Evolutionary conservation across 495 filamentous ascomycete genomes (phyloP).

Genomic region (Podospora pseudopauciseta): DNA sequence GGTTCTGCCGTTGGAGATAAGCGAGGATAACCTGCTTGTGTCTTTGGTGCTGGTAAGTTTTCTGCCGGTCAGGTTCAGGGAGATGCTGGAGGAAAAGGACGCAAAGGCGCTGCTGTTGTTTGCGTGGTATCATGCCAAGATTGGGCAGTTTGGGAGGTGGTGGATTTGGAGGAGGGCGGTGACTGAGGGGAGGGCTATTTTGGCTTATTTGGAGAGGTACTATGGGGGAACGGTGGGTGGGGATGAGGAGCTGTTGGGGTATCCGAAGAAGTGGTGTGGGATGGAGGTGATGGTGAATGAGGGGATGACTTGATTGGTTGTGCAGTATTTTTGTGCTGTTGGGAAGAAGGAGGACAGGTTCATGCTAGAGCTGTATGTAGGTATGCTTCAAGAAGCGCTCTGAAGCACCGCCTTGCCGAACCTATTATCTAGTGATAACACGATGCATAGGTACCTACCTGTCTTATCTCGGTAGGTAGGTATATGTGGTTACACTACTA

Average conservation of each 20-base stretch:
- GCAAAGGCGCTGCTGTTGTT: conserved; percentile 39
- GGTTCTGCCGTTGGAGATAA: conserved; percentile 29
- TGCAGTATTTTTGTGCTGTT: background rate
- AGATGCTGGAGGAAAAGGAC: conserved; percentile 38
- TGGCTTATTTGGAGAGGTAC: conserved; percentile 29
- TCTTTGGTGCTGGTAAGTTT: conserved; percentile 36
- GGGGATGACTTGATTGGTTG: background rate
- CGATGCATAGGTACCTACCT: too few relatives aligned
- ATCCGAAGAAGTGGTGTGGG: conserved; percentile 15
- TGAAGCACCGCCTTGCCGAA: too few relatives aligned
- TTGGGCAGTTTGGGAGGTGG: conserved; percentile 35
- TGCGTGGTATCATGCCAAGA: conserved; percentile 41
- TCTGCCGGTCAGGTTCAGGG: conserved; percentile 31
- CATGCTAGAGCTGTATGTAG: too few relatives aligned
- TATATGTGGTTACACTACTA: too few relatives aligned
- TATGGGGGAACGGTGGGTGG: background rate
- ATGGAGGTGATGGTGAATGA: background rate
- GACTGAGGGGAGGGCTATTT: conserved; percentile 39
- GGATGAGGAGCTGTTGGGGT: conserved; percentile 13
- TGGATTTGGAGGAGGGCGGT: conserved; percentile 37
- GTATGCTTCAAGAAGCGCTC: too few relatives aligned
- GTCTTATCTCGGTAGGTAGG: too few relatives aligned
- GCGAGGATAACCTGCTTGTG: conserved; percentile 28
- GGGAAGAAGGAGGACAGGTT: too few relatives aligned
- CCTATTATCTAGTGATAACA: too few relatives aligned